These are phyloP conservation scores for Wickerhamomyces bovis DNA, from an alignment of 805 yeast genomes.

Conservation along the genomic window DNA sequence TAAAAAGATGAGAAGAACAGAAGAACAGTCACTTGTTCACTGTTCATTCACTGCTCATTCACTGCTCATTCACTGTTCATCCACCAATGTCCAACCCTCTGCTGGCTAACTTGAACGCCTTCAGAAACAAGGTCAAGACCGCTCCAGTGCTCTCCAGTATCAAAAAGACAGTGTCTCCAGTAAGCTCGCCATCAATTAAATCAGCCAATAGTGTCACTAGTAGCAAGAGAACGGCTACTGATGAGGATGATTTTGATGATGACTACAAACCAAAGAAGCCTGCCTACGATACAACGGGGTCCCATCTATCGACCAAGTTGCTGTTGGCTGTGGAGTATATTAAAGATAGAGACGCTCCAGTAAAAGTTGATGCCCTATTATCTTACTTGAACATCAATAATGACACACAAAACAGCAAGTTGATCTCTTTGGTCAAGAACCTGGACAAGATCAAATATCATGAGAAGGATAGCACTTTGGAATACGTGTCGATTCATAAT, in stretches of 20 bases:
- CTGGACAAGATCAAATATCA: conserved; percentile 74
- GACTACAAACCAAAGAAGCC: conserved; percentile 25
- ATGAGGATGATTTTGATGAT: conserved; percentile 15
- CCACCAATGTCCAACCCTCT: conserved; percentile 30
- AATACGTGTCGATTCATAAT: conserved; percentile 84
- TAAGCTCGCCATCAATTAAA: conserved; percentile 12
- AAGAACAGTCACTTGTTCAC: no score
- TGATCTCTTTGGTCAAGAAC: conserved; percentile 66
- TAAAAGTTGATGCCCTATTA: conserved; percentile 58
- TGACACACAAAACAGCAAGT: conserved; percentile 52
- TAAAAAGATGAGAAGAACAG: no score
- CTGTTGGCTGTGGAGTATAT: conserved; percentile 89
- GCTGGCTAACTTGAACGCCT: conserved; percentile 57
- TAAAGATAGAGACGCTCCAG: conserved; percentile 63
- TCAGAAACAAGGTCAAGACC: conserved; percentile 52
- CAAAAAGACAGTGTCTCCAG: conserved; percentile 13
- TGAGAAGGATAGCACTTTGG: conserved; percentile 56
- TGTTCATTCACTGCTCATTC: no score
- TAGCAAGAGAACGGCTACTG: neutral
- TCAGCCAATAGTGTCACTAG: neutral
- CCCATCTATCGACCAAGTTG: conserved; percentile 80
- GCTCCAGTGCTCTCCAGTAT: conserved; percentile 40
- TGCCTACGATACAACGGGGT: conserved; percentile 21
- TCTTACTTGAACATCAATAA: conserved; percentile 47
- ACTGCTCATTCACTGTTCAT: no score